phyloP scores from a whole-genome alignment of 352 stramenopile genomes.

The Phytophthora idaei region DNA sequence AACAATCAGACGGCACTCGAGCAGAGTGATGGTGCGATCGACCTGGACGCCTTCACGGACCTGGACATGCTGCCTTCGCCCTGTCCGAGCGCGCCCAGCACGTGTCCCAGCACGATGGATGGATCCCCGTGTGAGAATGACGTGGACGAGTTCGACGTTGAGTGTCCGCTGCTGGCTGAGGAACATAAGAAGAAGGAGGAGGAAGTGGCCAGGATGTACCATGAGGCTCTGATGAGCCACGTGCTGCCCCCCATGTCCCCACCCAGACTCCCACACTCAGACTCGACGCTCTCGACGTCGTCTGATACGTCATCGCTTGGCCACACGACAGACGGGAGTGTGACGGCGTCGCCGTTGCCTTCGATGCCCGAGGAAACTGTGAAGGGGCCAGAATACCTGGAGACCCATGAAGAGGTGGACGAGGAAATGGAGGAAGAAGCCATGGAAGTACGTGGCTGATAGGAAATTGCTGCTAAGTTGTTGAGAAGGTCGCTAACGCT shows the following conservation, averaged over 20 bases:
- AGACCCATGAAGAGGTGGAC: constrained; percentile 23
- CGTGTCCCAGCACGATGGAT: constrained; percentile 36
- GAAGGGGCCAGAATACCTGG: constrained; percentile 14
- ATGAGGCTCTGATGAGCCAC: constrained; percentile 22
- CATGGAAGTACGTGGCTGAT: constrained; percentile 34
- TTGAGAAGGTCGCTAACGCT: not conserved
- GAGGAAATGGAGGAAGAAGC: constrained; percentile 43
- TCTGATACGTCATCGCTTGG: constrained; percentile 27
- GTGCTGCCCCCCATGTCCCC: constrained; percentile 39
- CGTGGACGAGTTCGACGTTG: constrained; percentile 44
- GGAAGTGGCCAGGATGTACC: constrained; percentile 18
- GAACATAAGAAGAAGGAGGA: constrained; percentile 16
- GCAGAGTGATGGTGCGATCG: constrained; percentile 35
- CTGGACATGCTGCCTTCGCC: constrained; percentile 58
- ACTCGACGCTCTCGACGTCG: constrained; percentile 27
- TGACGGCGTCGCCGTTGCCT: constrained; percentile 38
- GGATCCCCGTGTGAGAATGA: constrained; percentile 36
- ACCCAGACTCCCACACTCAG: constrained; percentile 28
- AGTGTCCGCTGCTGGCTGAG: constrained; percentile 25
- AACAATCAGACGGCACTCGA: constrained; percentile 28
- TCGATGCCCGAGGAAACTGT: constrained; percentile 35
- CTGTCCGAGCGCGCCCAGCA: constrained; percentile 44
- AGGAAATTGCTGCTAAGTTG: not conserved
- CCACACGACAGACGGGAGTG: constrained; percentile 24
- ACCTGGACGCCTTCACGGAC: constrained; percentile 53